Percentiles rank a stretch among this genome's conserved stretches.
Conservation (phyloP, 345 rosid genomes). For the Moricandia moricandioides region DNA sequence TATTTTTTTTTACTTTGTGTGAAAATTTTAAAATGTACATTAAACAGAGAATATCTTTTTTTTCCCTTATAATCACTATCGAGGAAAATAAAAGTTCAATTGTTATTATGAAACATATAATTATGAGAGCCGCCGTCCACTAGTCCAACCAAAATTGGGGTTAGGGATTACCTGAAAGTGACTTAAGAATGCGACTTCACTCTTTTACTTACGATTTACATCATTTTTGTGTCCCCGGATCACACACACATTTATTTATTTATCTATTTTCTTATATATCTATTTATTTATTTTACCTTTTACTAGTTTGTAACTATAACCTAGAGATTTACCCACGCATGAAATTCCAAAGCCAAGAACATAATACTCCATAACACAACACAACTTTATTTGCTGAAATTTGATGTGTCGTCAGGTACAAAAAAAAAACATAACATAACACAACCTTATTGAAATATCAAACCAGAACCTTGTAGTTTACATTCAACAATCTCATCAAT, state of each 20-base stretch:
- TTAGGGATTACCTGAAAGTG: conserved; percentile 10
- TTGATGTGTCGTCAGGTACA: neutral
- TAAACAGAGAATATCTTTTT: too few relatives aligned
- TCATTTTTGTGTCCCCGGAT: too few relatives aligned
- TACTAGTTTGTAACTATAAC: neutral
- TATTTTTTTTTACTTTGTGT: too few relatives aligned
- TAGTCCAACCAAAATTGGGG: neutral
- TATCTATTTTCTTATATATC: too few relatives aligned
- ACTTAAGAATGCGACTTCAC: neutral
- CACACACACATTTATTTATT: too few relatives aligned
- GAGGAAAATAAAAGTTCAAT: too few relatives aligned
- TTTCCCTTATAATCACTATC: too few relatives aligned
- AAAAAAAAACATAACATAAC: neutral
- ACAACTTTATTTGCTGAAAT: neutral
- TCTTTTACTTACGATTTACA: too few relatives aligned
- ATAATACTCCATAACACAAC: neutral
- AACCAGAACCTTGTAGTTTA: conserved; percentile 38
- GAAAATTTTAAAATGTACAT: too few relatives aligned
- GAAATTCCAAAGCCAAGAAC: neutral
- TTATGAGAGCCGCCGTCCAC: too few relatives aligned
- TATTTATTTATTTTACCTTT: too few relatives aligned
- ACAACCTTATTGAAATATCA: conserved; percentile 31
- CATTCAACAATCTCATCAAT: conserved; percentile 41
- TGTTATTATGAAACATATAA: too few relatives aligned
- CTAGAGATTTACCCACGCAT: neutral